These are phyloP conservation scores for Pythium myriotylum DNA, from an alignment of 352 stramenopile species.

Conservation along the genomic window DNA sequence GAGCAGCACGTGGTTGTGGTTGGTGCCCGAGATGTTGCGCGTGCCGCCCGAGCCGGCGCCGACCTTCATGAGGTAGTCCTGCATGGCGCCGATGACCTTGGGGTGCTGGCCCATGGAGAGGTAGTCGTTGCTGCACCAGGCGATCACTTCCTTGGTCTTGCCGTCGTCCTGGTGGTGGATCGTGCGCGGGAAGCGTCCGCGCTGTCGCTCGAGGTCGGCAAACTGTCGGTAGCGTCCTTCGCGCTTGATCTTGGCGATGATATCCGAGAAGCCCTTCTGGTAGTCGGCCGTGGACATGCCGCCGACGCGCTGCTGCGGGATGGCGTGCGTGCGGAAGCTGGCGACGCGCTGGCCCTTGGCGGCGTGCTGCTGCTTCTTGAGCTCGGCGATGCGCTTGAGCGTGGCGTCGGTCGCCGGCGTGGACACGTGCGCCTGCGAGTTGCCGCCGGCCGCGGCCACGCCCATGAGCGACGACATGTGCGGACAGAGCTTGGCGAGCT, in stretches of 20 bases:
- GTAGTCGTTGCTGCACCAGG: slow-evolving; percentile 92
- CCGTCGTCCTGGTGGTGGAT: slow-evolving; percentile 74
- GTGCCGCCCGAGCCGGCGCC: slow-evolving; percentile 85
- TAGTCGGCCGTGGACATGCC: slow-evolving; percentile 66
- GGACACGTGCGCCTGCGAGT: slow-evolving; percentile 65
- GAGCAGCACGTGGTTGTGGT: slow-evolving; percentile 90
- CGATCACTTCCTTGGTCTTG: slow-evolving; percentile 82
- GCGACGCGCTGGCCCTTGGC: slow-evolving; percentile 54
- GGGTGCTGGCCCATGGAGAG: slow-evolving; percentile 90
- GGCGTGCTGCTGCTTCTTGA: slow-evolving; percentile 70
- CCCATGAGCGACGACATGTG: slow-evolving; percentile 87
- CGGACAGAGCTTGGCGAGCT: slow-evolving; percentile 84
- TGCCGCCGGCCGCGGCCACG: slow-evolving; percentile 46
- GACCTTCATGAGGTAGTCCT: slow-evolving; percentile 79
- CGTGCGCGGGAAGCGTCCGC: slow-evolving; percentile 78
- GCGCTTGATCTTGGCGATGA: slow-evolving; percentile 81
- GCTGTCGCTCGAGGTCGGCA: slow-evolving; percentile 85
- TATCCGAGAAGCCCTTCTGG: slow-evolving; percentile 70
- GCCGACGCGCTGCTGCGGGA: slow-evolving; percentile 59
- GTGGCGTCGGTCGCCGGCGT: slow-evolving; percentile 62
- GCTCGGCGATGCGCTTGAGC: slow-evolving; percentile 67
- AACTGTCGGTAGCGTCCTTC: slow-evolving; percentile 90
- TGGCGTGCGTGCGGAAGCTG: slow-evolving; percentile 56
- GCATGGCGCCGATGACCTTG: slow-evolving; percentile 84
- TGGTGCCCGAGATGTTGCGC: slow-evolving; percentile 91